Conservation (phyloP, 2,329 filamentous ascomycete genomes). For the Fusarium globosum region DNA sequence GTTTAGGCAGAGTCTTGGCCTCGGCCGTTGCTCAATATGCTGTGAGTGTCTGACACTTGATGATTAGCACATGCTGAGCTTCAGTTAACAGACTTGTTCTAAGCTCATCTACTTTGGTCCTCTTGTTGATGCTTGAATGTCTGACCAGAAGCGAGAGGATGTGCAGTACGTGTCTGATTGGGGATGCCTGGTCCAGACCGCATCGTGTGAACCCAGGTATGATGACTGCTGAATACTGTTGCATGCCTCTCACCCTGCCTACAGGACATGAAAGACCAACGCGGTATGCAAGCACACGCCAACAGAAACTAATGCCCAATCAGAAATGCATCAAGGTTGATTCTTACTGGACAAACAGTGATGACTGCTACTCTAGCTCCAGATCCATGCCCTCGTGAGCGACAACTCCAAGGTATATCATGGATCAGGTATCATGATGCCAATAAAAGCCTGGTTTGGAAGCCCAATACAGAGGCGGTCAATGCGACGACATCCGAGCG, state of each 20-base stretch:
- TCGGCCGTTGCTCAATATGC: slow-evolving; percentile 4
- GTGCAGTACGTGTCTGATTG: not conserved
- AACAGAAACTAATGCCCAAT: slow-evolving; percentile 25
- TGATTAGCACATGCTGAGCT: not conserved
- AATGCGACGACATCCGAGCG: slow-evolving; percentile 28
- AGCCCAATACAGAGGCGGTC: slow-evolving; percentile 29
- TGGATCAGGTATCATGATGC: slow-evolving; percentile 30
- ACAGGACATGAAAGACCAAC: slow-evolving; percentile 10
- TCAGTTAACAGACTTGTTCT: not conserved
- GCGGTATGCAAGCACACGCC: slow-evolving; percentile 31
- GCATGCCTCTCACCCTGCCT: slow-evolving; percentile 23
- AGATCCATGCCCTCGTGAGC: slow-evolving; percentile 42
- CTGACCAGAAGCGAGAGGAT: slow-evolving; percentile 12
- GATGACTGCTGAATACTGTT: slow-evolving; percentile 20
- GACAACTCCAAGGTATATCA: slow-evolving; percentile 37
- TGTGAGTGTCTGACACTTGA: not conserved
- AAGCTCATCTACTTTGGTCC: not conserved
- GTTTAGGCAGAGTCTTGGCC: not conserved
- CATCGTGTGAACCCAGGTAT: slow-evolving; percentile 13
- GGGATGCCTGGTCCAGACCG: slow-evolving; percentile 28
- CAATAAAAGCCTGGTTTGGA: slow-evolving; percentile 25
- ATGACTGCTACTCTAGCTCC: slow-evolving; percentile 34
- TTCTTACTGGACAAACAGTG: slow-evolving; percentile 11
- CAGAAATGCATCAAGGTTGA: slow-evolving; percentile 1
- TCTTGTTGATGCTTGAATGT: not conserved